Conservation (phyloP, 2,329 filamentous ascomycete genomes). For the Leptographium wingfieldii region DNA sequence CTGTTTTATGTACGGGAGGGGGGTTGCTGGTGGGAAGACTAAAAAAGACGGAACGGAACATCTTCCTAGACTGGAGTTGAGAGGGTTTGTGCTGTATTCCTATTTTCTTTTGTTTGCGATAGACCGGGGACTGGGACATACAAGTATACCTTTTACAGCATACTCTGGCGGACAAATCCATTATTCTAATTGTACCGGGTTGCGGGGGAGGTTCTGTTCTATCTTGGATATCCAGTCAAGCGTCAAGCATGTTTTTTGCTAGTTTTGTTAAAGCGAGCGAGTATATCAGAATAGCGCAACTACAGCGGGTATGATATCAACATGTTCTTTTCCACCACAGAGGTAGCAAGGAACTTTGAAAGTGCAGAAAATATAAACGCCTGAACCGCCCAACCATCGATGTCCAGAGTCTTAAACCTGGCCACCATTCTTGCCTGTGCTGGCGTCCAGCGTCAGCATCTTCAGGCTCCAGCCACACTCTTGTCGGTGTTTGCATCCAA, state of each 20-base stretch:
- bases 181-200: neutral
- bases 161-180: neutral
- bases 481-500: neutral
- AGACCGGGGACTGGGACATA: conserved; percentile 1
- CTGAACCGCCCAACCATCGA: too few relatives aligned
- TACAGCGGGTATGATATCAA: neutral
- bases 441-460: neutral
- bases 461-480: neutral
- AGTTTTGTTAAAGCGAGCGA: neutral
- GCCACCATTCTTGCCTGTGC: neutral
- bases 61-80: neutral
- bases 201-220: neutral
- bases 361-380: too few relatives aligned
- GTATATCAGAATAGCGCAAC: neutral
- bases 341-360: neutral
- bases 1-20: neutral
- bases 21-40: neutral
- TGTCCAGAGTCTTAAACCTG: too few relatives aligned
- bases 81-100: neutral
- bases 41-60: neutral
- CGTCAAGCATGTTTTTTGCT: neutral
- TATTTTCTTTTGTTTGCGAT: neutral
- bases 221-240: neutral
- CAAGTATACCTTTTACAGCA: neutral
- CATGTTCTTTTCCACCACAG: neutral